Base-by-base conservation (phyloP, 1,284 basidiomycete genomes). In the Xanthoconium separans region DNA sequence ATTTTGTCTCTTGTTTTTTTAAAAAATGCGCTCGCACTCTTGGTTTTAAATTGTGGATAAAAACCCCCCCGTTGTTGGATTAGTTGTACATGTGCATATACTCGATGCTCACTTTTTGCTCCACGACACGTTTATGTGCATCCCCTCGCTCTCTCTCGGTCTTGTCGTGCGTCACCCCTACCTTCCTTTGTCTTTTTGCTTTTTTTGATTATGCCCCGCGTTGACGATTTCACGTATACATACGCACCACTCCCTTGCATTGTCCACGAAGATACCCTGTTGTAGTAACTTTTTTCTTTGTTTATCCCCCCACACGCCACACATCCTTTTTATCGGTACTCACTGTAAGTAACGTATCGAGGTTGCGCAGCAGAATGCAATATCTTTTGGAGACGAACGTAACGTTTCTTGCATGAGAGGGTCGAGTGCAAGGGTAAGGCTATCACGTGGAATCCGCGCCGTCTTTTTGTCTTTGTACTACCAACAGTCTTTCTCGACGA, bases 261-360 rank as follows among this genome's bases (percentile, higher is more conserved):
- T 66, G 63, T 51, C 68, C 65, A 71, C 64, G 62, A 66, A 69
- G 65, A 68, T 70, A 68, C 65, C 69, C 68, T 65, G 66, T 70
- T 70, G 65, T 63, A 55, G 65, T 71, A 57, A 59, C 64, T 59
- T 55, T 60, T 65, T 61, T 24, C 6, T 6, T 3, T 6, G 3
- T 24, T 24, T 24, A 24, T 24, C n/a, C 24, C 24, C 24, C 3
- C 24, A 24, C 24, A 24, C 6, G 3, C 24, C 24, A 24, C 24
- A 24, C 24, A 56, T 64, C 54, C 27, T 30, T 64, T 62, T 58
- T 64, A 59, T 33, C 56, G 60, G 53, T 68, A 60, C 57, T 53
- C 45, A 50, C 52, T 43, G 39, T 65, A 64, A 43, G 58, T 70
- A 70, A 64, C 44, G 58, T 70, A 70, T 58, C 56, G 54, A 61